Base-by-base conservation (phyloP, 129 eudicot genomes). In the Tanacetum coccineum region DNA sequence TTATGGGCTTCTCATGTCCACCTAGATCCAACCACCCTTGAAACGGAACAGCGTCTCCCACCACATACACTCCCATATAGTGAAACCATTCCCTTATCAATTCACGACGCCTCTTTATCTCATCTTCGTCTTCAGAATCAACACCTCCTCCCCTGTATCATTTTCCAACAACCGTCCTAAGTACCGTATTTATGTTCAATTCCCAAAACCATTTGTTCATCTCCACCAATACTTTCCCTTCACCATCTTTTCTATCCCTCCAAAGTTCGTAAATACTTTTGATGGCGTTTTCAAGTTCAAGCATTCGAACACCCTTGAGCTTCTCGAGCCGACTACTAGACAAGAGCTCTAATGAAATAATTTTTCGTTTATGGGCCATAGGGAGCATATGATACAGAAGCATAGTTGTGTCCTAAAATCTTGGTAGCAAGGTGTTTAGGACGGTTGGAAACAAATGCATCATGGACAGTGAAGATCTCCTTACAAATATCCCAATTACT, bases 121-220 rank as follows among this genome's bases (percentile, higher is more conserved):
- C 66, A n/a, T 60, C 18, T 21, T 30, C 47, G 6, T 60, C 66
- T 36, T 15, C 25, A 3, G 25, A 22, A 22, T 10, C 64, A 10
- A 30, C 36, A 8, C 12, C 15, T 6, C 46, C 47, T 28, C 46
- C 64, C 17, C 49, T 15, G 13, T 30, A 60, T 14, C 66, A 26
- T 60, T 60, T 60, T 2, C 66, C 66, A 17, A 13, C 48, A 30
- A 60, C 49, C 48, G 17, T 60, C 30, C 26, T 28, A 30, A 60
- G 66, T 3, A 36, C 48, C 5, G 17, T 3, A n/a, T 60, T 60
- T 49, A 60, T n/a, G 4, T 60, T 60, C 10, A 60, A 36, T 60
- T 60, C 66, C 65, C 65, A 19, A 36, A 59, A 59, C 65, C 65
- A 59, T n/a, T 59, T 59, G 3, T 30, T 30, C 65, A 59, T 59